Percentiles rank a stretch among this genome's conserved stretches.
phyloP scores from a whole-genome alignment of 2,329 filamentous ascomycete genomes.

The Orbilia ellipsospora region DNA sequence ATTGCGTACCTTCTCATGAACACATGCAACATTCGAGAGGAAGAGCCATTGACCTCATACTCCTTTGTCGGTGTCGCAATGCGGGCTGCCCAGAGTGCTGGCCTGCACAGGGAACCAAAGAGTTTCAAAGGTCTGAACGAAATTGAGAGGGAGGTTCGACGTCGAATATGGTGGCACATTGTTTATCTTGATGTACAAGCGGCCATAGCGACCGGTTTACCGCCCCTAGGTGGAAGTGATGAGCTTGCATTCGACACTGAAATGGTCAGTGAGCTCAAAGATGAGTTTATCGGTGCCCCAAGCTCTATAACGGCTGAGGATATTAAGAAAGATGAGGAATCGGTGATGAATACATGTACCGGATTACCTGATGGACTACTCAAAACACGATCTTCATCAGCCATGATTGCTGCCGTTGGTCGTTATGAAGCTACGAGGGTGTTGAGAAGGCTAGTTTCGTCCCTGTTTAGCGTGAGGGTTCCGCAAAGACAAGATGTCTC shows the following conservation, averaged over 20 bases:
- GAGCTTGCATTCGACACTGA: conserved; percentile 58
- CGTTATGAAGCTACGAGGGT: conserved; percentile 57
- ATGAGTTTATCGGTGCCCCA: conserved; percentile 57
- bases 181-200: conserved; percentile 59
- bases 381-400: conserved; percentile 53
- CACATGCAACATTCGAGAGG: conserved; percentile 58
- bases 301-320: conserved; percentile 35
- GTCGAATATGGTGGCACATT: conserved; percentile 61
- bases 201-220: conserved; percentile 59
- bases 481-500: conserved; percentile 56
- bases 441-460: conserved; percentile 56
- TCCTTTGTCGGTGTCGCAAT: conserved; percentile 59
- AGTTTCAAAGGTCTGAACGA: conserved; percentile 56
- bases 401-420: conserved; percentile 59
- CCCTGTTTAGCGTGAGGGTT: conserved; percentile 57
- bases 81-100: conserved; percentile 59
- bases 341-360: conserved; percentile 42
- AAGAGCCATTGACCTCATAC: conserved; percentile 58
- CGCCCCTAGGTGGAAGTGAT: conserved; percentile 58
- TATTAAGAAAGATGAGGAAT: conserved; percentile 46
- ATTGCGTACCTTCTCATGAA: conserved; percentile 58
- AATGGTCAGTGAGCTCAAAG: conserved; percentile 58
- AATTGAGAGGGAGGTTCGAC: conserved; percentile 60
- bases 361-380: conserved; percentile 50
- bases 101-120: conserved; percentile 62